Evolutionary conservation across 768 basidiomycete genomes (phyloP).

Genomic region (Harrya chromipes): DNA sequence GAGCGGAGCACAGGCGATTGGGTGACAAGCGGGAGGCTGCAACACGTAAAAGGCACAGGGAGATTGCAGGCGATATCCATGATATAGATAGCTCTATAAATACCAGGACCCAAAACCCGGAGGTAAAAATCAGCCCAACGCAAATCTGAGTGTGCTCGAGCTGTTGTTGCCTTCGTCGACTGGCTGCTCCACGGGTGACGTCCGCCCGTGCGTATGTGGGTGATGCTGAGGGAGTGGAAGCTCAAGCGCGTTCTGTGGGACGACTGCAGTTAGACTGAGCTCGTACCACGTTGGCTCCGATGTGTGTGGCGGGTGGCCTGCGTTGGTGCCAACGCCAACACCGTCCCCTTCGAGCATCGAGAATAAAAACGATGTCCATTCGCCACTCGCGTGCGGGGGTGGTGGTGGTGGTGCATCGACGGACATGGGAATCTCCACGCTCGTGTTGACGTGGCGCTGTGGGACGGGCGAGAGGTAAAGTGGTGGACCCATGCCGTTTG

Average conservation of each 20-base stretch:
- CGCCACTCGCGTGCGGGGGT: conserved; percentile 17
- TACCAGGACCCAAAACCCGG: conserved; percentile 5
- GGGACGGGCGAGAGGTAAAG: conserved; percentile 26
- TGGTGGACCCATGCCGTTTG: conserved; percentile 22
- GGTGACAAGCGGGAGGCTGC: neutral
- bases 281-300: conserved; percentile 29
- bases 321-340: conserved; percentile 9
- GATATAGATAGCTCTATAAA: conserved; percentile 30
- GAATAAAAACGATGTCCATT: conserved; percentile 34
- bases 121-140: conserved; percentile 21
- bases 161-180: conserved; percentile 24
- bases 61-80: no score
- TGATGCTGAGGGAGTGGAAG: conserved; percentile 13
- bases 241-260: conserved; percentile 6
- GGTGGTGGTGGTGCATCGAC: conserved; percentile 12
- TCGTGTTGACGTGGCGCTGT: conserved; percentile 12
- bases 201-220: neutral
- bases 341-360: conserved; percentile 34
- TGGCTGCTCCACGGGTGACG: conserved; percentile 8
- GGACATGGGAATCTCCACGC: conserved; percentile 22
- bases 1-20: neutral
- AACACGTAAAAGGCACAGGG: no score
- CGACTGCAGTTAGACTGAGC: conserved; percentile 19
- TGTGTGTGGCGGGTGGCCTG: neutral
- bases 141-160: conserved; percentile 32